Conservation (phyloP, 2,329 filamentous ascomycete genomes). For the Trematosphaeria pertusa region DNA sequence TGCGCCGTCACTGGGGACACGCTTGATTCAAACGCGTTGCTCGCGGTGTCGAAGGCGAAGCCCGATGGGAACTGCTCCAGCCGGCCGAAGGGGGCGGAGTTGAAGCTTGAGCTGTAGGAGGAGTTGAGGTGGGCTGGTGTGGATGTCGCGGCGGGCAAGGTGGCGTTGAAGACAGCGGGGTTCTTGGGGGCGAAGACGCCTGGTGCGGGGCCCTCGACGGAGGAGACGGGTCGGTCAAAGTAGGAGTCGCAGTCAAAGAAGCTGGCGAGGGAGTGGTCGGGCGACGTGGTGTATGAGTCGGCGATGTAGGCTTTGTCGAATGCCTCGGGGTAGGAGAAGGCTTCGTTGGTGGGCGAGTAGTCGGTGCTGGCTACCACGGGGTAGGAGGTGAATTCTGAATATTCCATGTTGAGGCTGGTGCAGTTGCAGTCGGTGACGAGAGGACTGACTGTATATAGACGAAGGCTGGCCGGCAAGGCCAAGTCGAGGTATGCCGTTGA, state of each 20-base stretch:
- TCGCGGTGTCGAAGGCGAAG: slow-evolving; percentile 26
- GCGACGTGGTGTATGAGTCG: slow-evolving; percentile 28
- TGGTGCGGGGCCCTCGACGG: slow-evolving; percentile 25
- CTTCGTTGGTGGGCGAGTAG: slow-evolving; percentile 31
- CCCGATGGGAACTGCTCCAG: slow-evolving; percentile 23
- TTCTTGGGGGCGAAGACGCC: slow-evolving; percentile 22
- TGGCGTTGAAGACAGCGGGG: slow-evolving; percentile 20
- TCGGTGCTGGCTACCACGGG: slow-evolving; percentile 32
- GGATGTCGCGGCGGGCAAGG: slow-evolving; percentile 22
- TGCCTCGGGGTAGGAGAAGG: slow-evolving; percentile 28
- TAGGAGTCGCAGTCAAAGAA: slow-evolving; percentile 38
- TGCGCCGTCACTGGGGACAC: slow-evolving; percentile 24
- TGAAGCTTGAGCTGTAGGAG: slow-evolving; percentile 24
- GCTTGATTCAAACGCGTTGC: slow-evolving; percentile 21
- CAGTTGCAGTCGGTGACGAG: slow-evolving; percentile 16
- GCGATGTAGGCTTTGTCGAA: slow-evolving; percentile 34
- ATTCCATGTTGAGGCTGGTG: slow-evolving; percentile 26
- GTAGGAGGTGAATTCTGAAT: slow-evolving; percentile 21
- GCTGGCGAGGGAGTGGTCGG: slow-evolving; percentile 33
- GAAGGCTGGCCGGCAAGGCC: too few relatives aligned
- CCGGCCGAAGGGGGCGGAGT: slow-evolving; percentile 29
- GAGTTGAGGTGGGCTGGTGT: slow-evolving; percentile 17
- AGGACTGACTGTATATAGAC: slow-evolving; percentile 12
- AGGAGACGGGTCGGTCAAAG: slow-evolving; percentile 34
- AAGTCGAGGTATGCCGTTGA: background rate